Percentiles rank a stretch among this genome's conserved stretches.
Conservation (phyloP, 2,329 filamentous ascomycete species). For the Lachnellula subtilissima region DNA sequence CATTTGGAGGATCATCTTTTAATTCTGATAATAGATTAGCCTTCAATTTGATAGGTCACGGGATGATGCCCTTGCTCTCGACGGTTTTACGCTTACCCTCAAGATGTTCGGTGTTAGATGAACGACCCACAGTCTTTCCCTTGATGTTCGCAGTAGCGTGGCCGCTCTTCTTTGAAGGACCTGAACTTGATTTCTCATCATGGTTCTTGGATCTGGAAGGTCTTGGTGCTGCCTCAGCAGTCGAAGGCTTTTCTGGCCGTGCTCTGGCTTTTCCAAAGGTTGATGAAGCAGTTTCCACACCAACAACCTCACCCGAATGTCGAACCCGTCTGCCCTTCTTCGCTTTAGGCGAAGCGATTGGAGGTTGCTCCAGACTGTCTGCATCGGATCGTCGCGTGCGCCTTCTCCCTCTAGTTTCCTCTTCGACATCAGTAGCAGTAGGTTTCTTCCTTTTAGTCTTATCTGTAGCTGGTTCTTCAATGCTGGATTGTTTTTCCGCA, state of each 20-base stretch:
- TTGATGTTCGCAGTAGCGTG: neutral
- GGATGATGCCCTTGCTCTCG: conserved; percentile 15
- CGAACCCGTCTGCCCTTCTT: neutral
- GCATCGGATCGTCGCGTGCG: conserved; percentile 8
- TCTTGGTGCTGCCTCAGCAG: neutral
- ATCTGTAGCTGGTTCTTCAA: neutral
- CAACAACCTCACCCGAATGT: conserved; percentile 5
- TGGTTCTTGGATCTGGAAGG: neutral
- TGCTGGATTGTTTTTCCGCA: neutral
- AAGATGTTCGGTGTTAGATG: conserved; percentile 1
- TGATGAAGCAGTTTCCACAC: conserved; percentile 21
- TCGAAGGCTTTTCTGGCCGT: neutral
- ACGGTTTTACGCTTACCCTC: conserved; percentile 10
- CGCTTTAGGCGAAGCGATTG: neutral
- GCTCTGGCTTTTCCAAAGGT: conserved; percentile 11
- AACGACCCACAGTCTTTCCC: neutral
- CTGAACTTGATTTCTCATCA: neutral
- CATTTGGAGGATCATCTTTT: conserved; percentile 1
- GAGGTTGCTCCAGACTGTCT: neutral
- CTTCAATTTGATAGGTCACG: neutral
- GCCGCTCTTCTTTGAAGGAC: conserved; percentile 1
- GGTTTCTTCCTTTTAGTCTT: neutral
- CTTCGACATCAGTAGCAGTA: neutral
- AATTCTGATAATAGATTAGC: neutral
- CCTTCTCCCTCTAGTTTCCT: conserved; percentile 4